A percentile compares a stretch with the other conserved stretches of the same genome.
These are phyloP conservation scores for Aspergillus haitiensis DNA, from an alignment of 495 filamentous ascomycete genomes.

Conservation along the genomic window DNA sequence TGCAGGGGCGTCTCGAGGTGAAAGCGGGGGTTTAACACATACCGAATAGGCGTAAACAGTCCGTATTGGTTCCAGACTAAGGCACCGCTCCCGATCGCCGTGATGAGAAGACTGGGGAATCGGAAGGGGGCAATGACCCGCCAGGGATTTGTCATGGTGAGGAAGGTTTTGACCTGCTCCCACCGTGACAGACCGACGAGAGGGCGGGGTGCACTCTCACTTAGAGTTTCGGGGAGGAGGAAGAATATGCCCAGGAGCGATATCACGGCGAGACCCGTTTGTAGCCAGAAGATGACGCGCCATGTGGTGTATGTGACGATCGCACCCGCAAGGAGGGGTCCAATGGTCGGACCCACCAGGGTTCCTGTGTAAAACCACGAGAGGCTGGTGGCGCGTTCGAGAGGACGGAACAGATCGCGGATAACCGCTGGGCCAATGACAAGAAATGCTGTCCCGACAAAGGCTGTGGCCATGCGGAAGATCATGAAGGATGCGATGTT, in stretches of 20 bases:
- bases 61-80: constrained; percentile 75
- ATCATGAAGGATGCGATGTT: constrained; percentile 21
- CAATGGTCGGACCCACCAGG: constrained; percentile 17
- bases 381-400: constrained; percentile 18
- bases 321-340: constrained; percentile 16
- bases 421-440: constrained; percentile 19
- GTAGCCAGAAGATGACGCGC: constrained; percentile 22
- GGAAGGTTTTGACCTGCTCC: constrained; percentile 3
- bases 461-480: constrained; percentile 21
- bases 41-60: constrained; percentile 71
- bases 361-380: constrained; percentile 21
- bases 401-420: constrained; percentile 16
- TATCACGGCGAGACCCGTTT: constrained; percentile 15
- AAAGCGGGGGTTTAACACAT: constrained; percentile 73
- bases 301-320: constrained; percentile 25
- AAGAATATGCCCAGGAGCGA: constrained; percentile 8
- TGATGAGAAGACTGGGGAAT: constrained; percentile 66
- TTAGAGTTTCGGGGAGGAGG: constrained; percentile 16
- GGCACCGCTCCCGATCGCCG: constrained; percentile 57
- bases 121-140: constrained; percentile 36
- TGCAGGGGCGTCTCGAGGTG: constrained; percentile 64
- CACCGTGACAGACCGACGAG: constrained; percentile 3
- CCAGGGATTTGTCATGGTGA: constrained; percentile 18
- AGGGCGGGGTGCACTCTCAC: constrained; percentile 3
- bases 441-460: constrained; percentile 18